Base-by-base conservation (phyloP, 2,329 filamentous ascomycete genomes). In the Capronia coronata region DNA sequence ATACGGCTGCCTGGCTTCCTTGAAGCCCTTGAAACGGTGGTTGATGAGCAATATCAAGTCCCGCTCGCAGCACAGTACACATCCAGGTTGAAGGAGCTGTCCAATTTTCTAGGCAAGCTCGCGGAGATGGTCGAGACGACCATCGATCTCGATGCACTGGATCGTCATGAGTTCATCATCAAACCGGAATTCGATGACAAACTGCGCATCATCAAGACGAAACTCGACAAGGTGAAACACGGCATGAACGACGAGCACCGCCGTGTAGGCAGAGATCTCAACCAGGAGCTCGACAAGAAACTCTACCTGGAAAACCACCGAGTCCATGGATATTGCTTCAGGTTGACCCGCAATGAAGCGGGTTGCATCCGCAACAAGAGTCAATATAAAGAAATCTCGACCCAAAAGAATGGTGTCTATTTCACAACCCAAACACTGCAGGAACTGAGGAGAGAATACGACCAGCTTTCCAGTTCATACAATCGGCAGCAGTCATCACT, bases 111-210 rank as follows among this genome's bases (percentile, higher is more conserved):
- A 43, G 83, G 79, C 21, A 95, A 89, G 64, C 75, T 98, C 9
- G 87, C 91, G 63, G 93, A 98, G 65, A 96, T 98, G 88, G 93
- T 98, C 0, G 93, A 98, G 71, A 95, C 93, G 1, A 98, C 94
- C 0, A 90, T 98, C 11, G 93, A 98, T 63, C 79, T 98, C 0
- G 87, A 95, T 50, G 93, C 93, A 2, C 79, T 98, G 9, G 91
- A 98, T 62, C 89, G 93, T 59, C 93, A 98, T 64, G 93, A 98
- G 65, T 98, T 94, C 70, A 91, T 96, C 62, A 98, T 98, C 77
- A 98, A 97, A 69, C 87, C 94, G 1, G 93, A 98, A 64, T 98
- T 96, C 57, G 93, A 98, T 62, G 89, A 96, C 51, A 79, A 83
- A 47, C 74, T 98, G 30, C 82, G 85, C 14, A 81, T 87, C n/a